phyloP scores from a whole-genome alignment of 306 rosid genomes.

The Cucurbita maxima region DNA sequence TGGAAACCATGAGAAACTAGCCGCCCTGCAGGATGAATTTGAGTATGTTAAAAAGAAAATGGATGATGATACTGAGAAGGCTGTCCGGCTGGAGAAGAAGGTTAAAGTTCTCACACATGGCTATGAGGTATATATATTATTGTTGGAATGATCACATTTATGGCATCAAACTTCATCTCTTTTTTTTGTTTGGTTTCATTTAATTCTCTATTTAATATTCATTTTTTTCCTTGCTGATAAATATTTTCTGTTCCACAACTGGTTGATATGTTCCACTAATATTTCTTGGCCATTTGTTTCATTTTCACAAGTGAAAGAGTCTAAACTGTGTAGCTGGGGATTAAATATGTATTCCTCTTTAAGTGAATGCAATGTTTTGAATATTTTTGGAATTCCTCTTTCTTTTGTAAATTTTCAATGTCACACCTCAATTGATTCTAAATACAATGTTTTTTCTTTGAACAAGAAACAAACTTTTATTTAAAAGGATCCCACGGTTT shows the following conservation, averaged over 20 bases:
- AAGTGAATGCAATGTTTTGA: neutral
- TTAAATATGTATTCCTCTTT: neutral
- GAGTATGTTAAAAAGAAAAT: conserved; percentile 55
- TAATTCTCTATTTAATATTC: neutral
- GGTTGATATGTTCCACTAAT: neutral
- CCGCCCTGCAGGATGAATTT: conserved; percentile 72
- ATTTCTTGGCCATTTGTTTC: neutral
- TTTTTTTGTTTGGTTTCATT: neutral
- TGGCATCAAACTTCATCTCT: neutral
- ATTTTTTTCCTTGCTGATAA: neutral
- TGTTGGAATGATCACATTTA: neutral
- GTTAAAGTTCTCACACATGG: conserved; percentile 68
- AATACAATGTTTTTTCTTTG: neutral
- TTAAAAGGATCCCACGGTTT: neutral
- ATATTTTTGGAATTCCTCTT: neutral
- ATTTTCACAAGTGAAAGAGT: neutral
- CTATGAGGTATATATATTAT: conserved; percentile 66
- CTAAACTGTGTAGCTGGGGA: neutral
- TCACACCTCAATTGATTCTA: neutral
- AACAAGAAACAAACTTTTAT: no score
- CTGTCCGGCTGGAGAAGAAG: conserved; percentile 62
- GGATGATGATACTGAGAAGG: conserved; percentile 72
- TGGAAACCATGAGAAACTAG: conserved; percentile 73
- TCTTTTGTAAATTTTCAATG: neutral
- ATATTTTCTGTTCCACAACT: neutral